phyloP scores from a whole-genome alignment of 345 rosid genomes.

The Populus deltoides region DNA sequence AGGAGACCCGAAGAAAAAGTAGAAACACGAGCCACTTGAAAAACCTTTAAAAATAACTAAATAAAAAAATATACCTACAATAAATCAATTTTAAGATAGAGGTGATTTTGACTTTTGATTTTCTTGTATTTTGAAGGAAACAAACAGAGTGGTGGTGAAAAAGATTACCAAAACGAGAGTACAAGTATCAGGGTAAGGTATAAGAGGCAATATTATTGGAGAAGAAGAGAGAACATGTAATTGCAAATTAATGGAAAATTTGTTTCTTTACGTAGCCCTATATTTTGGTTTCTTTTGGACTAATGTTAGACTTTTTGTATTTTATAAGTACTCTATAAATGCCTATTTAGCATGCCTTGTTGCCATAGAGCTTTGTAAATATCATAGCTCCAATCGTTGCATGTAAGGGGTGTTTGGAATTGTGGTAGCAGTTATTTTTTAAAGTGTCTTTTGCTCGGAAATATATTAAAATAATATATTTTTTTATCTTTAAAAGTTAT shows the following conservation, averaged over 20 bases:
- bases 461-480: no score
- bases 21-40: slow-evolving; percentile 80
- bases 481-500: no score
- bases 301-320: not conserved
- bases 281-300: not conserved
- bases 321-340: not conserved
- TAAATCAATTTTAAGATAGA: not conserved
- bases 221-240: not conserved
- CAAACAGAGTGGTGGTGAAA: not conserved
- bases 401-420: not conserved
- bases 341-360: not conserved
- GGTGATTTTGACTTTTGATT: not conserved
- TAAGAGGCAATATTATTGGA: slow-evolving; percentile 65
- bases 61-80: not conserved
- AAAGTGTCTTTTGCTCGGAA: no score
- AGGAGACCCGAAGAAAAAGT: slow-evolving; percentile 63
- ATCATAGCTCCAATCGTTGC: not conserved
- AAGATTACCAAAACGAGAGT: slow-evolving; percentile 61
- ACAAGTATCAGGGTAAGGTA: slow-evolving; percentile 73
- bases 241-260: not conserved
- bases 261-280: not conserved
- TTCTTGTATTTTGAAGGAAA: not conserved
- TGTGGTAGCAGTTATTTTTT: no score
- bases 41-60: not conserved
- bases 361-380: not conserved